Evolutionary conservation across 1,284 basidiomycete genomes (phyloP), one percentile per base, ranked within the genome.

Genomic region (Ceratobasidium sp.): DNA sequence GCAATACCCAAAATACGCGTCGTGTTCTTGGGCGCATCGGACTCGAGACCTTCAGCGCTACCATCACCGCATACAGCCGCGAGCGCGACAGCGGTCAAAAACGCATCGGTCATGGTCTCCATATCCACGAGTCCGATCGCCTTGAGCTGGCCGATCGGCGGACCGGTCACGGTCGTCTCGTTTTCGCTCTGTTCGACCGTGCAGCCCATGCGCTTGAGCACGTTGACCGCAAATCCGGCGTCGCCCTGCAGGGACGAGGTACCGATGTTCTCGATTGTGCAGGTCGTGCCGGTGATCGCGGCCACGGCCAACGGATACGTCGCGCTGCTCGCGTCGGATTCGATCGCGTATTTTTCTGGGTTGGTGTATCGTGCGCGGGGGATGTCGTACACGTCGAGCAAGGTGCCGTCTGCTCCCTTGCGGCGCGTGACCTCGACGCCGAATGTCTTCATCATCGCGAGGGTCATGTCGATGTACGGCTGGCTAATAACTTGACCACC

Each of bases 61-160:
- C 71, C 71, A 15, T 61, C n/a, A 20, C 71, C 71, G 40, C 71
- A 75, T 28, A 97, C 94, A 76, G 97, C 97, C 69, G 96, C 96
- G 20, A 99, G 87, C 1, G 94, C 96, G 9, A 92, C 94, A 0
- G 97, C 97, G 0, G 97, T 99, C 85, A 99, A 90, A 89, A 99
- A 99, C 6, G 97, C 97, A 84, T 99, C 97, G 12, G 98, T 99
- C 97, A 99, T 99, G n/a, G 94, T 92, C 86, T 98, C 97, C 98
- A 99, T 99, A 84, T 99, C 97, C 33, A 99, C 92, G 81, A 93
- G 89, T 53, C 95, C 95, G 70, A 98, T 89, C 7, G 95, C 95
- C 80, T 92, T 91, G 64, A 99, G 89, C 82, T 91, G 87, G 1
- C 96, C 95, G 26, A 92, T 85, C 0, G 93, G 91, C 1, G 97